Evolutionary conservation across 495 filamentous ascomycete species (phyloP).

Genomic region (Trichoderma virens): DNA sequence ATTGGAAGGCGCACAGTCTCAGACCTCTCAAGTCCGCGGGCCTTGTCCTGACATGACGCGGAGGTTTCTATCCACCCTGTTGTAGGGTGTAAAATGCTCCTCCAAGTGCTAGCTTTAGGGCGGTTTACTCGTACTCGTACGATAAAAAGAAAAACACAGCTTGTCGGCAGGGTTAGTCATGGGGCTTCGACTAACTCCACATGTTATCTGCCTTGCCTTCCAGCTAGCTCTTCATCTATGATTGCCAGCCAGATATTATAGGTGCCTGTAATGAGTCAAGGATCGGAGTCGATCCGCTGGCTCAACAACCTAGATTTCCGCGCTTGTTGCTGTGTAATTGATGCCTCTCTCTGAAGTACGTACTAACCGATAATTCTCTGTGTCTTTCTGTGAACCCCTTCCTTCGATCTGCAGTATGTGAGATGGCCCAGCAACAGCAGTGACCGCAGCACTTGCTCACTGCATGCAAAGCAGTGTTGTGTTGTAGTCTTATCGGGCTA

Average conservation of each 20-base stretch:
- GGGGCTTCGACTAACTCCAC: too few relatives aligned
- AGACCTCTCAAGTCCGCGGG: slow-evolving; percentile 20
- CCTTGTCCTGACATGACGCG: slow-evolving; percentile 4
- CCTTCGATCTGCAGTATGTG: neutral
- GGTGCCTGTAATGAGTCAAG: neutral
- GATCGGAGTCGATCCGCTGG: slow-evolving; percentile 4
- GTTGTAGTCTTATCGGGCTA: too few relatives aligned
- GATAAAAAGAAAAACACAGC: too few relatives aligned
- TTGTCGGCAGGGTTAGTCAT: too few relatives aligned
- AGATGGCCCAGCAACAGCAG: neutral
- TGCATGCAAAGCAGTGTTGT: too few relatives aligned
- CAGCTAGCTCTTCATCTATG: too few relatives aligned
- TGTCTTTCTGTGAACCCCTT: neutral
- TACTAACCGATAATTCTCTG: neutral
- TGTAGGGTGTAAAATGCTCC: slow-evolving; percentile 3
- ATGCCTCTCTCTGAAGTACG: neutral
- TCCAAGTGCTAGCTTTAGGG: neutral
- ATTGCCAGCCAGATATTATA: too few relatives aligned
- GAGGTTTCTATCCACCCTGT: neutral
- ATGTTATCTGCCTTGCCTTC: too few relatives aligned
- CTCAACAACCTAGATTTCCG: neutral
- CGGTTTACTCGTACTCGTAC: too few relatives aligned
- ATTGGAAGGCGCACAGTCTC: slow-evolving; percentile 38
- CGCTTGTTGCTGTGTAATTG: neutral
- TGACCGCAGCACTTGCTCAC: neutral